phyloP scores from a whole-genome alignment of 2,329 filamentous ascomycete species.

The Aureobasidium leucospermi region DNA sequence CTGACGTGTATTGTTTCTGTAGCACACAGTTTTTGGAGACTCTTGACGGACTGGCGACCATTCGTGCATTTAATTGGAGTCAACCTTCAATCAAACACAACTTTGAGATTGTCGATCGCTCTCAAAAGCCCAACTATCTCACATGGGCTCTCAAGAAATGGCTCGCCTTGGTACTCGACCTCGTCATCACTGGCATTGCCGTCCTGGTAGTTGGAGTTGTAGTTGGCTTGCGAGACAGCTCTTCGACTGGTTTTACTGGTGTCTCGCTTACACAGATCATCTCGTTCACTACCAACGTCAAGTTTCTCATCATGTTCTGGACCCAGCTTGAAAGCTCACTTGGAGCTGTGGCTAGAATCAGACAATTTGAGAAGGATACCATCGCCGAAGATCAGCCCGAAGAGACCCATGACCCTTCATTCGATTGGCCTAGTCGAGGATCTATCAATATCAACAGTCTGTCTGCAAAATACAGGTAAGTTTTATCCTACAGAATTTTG shows the following conservation, averaged over 20 bases:
- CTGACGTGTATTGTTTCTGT: background rate
- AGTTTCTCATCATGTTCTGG: conserved; percentile 43
- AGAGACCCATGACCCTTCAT: conserved; percentile 45
- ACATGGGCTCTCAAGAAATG: conserved; percentile 39
- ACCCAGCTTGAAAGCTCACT: conserved; percentile 50
- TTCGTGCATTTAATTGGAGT: conserved; percentile 48
- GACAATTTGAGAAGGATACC: conserved; percentile 33
- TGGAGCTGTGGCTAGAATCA: conserved; percentile 48
- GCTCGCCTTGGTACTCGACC: conserved; percentile 35
- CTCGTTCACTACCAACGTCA: conserved; percentile 44
- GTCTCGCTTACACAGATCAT: conserved; percentile 47
- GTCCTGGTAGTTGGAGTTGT: conserved; percentile 28
- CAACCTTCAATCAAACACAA: conserved; percentile 32
- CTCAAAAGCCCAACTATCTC: conserved; percentile 40
- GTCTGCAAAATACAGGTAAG: conserved; percentile 18
- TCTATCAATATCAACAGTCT: conserved; percentile 64
- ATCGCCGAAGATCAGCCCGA: background rate
- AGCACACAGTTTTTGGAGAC: conserved; percentile 45
- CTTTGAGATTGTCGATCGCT: conserved; percentile 31
- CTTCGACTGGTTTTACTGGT: conserved; percentile 44
- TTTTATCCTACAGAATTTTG: conserved; percentile 10
- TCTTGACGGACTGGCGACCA: conserved; percentile 40
- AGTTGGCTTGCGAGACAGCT: conserved; percentile 31
- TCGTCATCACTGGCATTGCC: conserved; percentile 29
- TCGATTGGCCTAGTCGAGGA: conserved; percentile 69